Evolutionary conservation across 2,329 filamentous ascomycete genomes (phyloP), one percentile per base, ranked within the genome.

Genomic region (Trichophaea hybrida): DNA sequence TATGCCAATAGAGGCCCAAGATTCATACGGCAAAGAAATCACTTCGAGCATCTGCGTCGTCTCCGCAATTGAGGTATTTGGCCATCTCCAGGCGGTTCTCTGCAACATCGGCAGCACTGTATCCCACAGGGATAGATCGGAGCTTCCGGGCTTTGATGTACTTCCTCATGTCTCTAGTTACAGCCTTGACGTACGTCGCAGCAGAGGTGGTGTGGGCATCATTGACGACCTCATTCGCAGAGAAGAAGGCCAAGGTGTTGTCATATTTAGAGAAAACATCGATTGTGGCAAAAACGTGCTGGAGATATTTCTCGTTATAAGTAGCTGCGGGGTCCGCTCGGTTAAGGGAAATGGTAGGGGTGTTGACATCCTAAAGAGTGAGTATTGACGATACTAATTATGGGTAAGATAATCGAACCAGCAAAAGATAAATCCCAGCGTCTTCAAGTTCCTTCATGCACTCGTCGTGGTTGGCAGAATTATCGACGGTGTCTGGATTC

Each of bases 61-160:
- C 76, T 63, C 90, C 90, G 71, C 90, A 96, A 80, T 95, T 95
- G 83, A 96, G 88, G 79, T 94, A 96, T 57, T 83, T 70, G 52
- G 90, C 89, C 72, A 88, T 88, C 75, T 95, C 81, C 75, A 85
- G 81, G 68, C 89, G 86, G 77, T 94, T 95, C 69, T 82, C 78
- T 61, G 86, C 78, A 59, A 95, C 86, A 74, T 95, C 89, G 62
- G 89, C 90, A 55, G 78, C 78, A 61, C 78, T 79, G 74, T 89
- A 89, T 38, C 85, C 85, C 58, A 89, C 84, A n/a, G 85, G 85
- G 50, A 88, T 76, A 58, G 76, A 71, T 67, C 85, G 81, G 68
- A 85, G 79, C 49, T 77, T 76, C 37, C 80, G 81, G 58, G 75
- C 74, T 64, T 75, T 76, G 68, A 88, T 80, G 73, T 83, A 89